Conservation (phyloP, 1,284 basidiomycete genomes). For the Sphagnurus paluster region DNA sequence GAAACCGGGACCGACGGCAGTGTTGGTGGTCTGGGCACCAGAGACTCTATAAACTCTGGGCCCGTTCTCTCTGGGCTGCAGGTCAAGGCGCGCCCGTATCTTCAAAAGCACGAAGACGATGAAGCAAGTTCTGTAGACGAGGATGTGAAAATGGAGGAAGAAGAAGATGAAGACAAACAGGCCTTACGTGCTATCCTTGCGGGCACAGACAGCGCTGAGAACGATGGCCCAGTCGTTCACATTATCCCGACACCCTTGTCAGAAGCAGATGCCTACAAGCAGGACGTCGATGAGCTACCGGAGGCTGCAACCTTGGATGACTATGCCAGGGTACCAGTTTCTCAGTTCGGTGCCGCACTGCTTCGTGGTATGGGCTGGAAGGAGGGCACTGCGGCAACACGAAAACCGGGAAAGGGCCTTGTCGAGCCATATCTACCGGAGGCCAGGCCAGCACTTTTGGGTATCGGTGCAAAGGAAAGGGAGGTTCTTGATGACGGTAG, state of each 20-base stretch:
- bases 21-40: constrained; percentile 75
- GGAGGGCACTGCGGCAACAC: constrained; percentile 72
- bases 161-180: constrained; percentile 65
- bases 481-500: constrained; percentile 67
- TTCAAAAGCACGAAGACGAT: constrained; percentile 26
- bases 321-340: constrained; percentile 89
- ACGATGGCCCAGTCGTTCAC: constrained; percentile 43
- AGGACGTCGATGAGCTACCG: constrained; percentile 80
- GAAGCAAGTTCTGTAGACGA: constrained; percentile 12
- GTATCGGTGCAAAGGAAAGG: constrained; percentile 88
- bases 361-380: constrained; percentile 98
- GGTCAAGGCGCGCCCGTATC: constrained; percentile 29
- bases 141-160: constrained; percentile 35
- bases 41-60: constrained; percentile 68
- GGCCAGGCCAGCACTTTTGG: constrained; percentile 80
- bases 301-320: constrained; percentile 79
- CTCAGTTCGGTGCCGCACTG: constrained; percentile 92
- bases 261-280: constrained; percentile 79
- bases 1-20: constrained; percentile 74
- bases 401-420: constrained; percentile 53
- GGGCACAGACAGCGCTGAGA: constrained; percentile 38
- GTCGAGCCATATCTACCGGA: constrained; percentile 81
- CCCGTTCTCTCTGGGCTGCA: constrained; percentile 67
- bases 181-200: constrained; percentile 76
- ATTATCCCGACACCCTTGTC: constrained; percentile 60